These are phyloP conservation scores for Penicillium argentinense DNA, from an alignment of 495 filamentous ascomycete species.

Conservation along the genomic window DNA sequence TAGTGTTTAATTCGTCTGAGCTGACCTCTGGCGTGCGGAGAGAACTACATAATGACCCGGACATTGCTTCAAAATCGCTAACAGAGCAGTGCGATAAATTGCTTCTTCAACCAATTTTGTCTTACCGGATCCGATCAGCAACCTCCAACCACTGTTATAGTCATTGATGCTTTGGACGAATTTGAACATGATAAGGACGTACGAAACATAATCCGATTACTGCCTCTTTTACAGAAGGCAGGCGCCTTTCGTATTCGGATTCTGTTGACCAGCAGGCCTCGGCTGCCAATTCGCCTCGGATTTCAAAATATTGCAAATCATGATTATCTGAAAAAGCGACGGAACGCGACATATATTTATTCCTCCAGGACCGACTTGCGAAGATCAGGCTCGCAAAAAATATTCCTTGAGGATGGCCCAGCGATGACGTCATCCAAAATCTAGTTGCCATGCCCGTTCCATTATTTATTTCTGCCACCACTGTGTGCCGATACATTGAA, in stretches of 20 bases:
- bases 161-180: conserved; percentile 54
- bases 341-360: conserved; percentile 26
- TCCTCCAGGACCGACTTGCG: conserved; percentile 17
- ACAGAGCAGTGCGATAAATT: conserved; percentile 1
- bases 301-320: conserved; percentile 7
- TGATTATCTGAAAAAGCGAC: conserved; percentile 8
- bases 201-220: conserved; percentile 32
- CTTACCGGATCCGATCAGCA: too few relatives aligned
- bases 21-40: conserved; percentile 29
- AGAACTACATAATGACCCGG: conserved; percentile 34
- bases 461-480: conserved; percentile 34
- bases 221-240: conserved; percentile 15
- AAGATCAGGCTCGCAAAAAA: conserved; percentile 11
- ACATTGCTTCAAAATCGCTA: conserved; percentile 18
- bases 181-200: conserved; percentile 42
- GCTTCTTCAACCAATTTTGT: too few relatives aligned
- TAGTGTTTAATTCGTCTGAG: conserved; percentile 25
- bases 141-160: too few relatives aligned
- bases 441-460: conserved; percentile 19
- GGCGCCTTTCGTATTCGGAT: too few relatives aligned
- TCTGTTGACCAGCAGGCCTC: conserved; percentile 44
- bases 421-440: conserved; percentile 6
- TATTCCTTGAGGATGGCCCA: conserved; percentile 36
- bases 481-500: conserved; percentile 22
- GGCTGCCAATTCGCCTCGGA: conserved; percentile 38